Evolutionary conservation across 257 asterid species (phyloP).

Genomic region (Agastache rugosa): DNA sequence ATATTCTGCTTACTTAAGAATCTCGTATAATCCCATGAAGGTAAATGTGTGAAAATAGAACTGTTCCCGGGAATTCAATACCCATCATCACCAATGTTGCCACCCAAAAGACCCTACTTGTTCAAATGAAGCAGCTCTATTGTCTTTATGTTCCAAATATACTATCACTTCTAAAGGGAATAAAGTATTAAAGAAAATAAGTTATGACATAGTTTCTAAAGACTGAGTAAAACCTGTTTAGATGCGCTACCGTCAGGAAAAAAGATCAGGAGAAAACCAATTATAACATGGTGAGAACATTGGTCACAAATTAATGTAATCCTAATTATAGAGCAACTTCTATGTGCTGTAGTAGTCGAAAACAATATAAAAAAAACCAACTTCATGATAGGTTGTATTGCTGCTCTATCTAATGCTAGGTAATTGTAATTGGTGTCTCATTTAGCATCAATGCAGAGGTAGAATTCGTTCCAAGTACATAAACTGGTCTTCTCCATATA

Average conservation of each 20-base stretch:
- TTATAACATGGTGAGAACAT: constrained; percentile 4
- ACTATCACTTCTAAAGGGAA: constrained; percentile 11
- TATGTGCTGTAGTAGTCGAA: constrained; percentile 3
- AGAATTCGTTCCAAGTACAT: not conserved
- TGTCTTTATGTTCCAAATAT: constrained; percentile 23
- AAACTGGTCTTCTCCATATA: constrained; percentile 20
- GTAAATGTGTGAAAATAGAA: constrained; percentile 84
- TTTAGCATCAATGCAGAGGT: constrained; percentile 8
- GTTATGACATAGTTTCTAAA: not conserved
- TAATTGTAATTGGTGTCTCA: constrained; percentile 8
- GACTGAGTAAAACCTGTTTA: constrained; percentile 12
- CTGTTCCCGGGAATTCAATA: constrained; percentile 86
- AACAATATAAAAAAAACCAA: not conserved
- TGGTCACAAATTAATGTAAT: not conserved
- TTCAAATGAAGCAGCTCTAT: constrained; percentile 39
- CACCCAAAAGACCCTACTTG: constrained; percentile 99
- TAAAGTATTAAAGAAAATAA: constrained; percentile 14
- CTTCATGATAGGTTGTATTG: constrained; percentile 5
- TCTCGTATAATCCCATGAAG: constrained; percentile 98
- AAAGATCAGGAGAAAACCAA: not conserved
- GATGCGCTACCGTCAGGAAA: constrained; percentile 20
- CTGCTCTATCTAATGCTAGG: constrained; percentile 19
- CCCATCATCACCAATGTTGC: constrained; percentile 99
- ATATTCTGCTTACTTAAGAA: constrained; percentile 72
- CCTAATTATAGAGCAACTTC: not conserved